phyloP scores from a whole-genome alignment of 306 rosid species.

The Lathyrus oleraceus region DNA sequence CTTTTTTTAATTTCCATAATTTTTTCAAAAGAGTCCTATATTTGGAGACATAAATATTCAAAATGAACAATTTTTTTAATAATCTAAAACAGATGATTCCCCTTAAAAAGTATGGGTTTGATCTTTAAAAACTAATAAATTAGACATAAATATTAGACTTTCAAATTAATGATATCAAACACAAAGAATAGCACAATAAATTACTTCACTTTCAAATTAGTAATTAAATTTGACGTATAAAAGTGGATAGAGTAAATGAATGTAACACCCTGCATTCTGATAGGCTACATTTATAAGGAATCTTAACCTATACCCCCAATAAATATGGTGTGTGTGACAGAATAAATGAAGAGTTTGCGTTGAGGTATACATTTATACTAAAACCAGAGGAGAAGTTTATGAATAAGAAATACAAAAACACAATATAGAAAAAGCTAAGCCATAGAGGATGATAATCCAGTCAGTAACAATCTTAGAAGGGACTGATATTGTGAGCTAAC shows the following conservation, averaged over 20 bases:
- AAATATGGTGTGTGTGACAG: slow-evolving; percentile 11
- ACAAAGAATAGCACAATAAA: no score
- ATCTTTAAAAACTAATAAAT: no score
- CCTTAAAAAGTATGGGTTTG: no score
- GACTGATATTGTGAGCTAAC: slow-evolving; percentile 71
- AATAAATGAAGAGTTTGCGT: slow-evolving; percentile 27
- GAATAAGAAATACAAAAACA: slow-evolving; percentile 14
- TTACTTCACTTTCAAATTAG: neutral
- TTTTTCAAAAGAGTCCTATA: no score
- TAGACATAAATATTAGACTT: no score
- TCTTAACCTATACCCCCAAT: neutral
- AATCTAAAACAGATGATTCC: no score
- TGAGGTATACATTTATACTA: slow-evolving; percentile 9
- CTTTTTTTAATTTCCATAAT: no score
- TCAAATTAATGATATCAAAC: no score
- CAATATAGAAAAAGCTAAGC: neutral
- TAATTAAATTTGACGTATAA: neutral
- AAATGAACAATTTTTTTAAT: no score
- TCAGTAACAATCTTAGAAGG: slow-evolving; percentile 52
- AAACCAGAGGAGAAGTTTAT: neutral
- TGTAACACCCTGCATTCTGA: neutral
- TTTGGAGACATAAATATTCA: no score
- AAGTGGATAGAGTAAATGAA: neutral
- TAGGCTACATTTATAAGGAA: neutral
- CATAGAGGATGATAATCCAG: slow-evolving; percentile 17